A percentile compares a stretch with the other conserved stretches of the same genome.
phyloP scores from a whole-genome alignment of 2,329 filamentous ascomycete genomes.

The Pyrenophora graminea region DNA sequence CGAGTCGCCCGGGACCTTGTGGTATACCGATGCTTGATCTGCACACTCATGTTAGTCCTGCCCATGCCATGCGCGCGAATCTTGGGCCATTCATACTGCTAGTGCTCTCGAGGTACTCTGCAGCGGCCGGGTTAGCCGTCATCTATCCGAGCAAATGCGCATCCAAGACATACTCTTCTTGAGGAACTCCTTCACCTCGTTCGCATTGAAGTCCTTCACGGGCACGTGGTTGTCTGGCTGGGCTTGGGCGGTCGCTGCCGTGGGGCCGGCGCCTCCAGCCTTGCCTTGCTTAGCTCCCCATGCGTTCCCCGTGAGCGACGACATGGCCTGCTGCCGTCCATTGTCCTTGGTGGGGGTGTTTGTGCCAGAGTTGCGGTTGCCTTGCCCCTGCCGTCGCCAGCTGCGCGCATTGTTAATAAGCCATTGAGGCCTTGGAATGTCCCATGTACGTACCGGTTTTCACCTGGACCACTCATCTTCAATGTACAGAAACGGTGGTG shows the following conservation, averaged over 20 bases:
- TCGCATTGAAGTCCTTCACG: slow-evolving; percentile 50
- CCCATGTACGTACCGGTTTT: slow-evolving; percentile 39
- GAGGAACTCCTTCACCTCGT: slow-evolving; percentile 50
- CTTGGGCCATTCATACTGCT: slow-evolving; percentile 26
- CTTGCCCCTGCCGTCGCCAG: slow-evolving; percentile 44
- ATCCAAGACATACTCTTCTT: slow-evolving; percentile 42
- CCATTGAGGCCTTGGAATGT: not conserved
- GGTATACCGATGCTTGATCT: slow-evolving; percentile 41
- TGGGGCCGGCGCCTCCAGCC: slow-evolving; percentile 8
- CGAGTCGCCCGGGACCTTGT: slow-evolving; percentile 48
- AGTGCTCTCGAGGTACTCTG: slow-evolving; percentile 37
- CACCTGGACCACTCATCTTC: slow-evolving; percentile 46
- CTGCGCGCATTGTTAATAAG: slow-evolving; percentile 28
- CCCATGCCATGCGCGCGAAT: slow-evolving; percentile 6
- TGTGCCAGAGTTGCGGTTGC: slow-evolving; percentile 38
- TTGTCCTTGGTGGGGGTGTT: slow-evolving; percentile 42
- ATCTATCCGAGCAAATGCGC: not conserved
- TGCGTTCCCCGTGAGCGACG: slow-evolving; percentile 39
- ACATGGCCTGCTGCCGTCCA: slow-evolving; percentile 40
- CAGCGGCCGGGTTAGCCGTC: slow-evolving; percentile 23
- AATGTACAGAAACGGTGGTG: slow-evolving; percentile 27
- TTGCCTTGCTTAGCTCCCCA: slow-evolving; percentile 43
- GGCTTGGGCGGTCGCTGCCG: slow-evolving; percentile 19
- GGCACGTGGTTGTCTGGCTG: slow-evolving; percentile 41
- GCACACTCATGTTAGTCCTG: slow-evolving; percentile 23